Base-by-base conservation (phyloP, 2,329 filamentous ascomycete species). In the Blastomyces gilchristii region DNA sequence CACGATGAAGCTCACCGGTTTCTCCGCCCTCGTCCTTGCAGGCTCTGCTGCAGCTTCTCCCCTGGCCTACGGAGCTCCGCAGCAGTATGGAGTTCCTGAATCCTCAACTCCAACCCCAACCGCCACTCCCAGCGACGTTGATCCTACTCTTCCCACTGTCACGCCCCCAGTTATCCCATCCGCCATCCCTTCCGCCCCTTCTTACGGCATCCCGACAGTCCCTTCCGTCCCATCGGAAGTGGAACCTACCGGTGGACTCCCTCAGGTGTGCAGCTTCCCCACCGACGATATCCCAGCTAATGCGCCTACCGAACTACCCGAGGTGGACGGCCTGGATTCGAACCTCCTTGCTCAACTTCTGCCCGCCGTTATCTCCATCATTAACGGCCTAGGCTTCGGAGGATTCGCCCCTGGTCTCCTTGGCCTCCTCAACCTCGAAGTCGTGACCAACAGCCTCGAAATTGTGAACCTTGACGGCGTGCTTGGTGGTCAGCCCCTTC, bases 21-120 rank as follows among this genome's bases (percentile, higher is more conserved):
- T 57, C 18, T 57, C 53, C 14, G 53, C 53, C 18, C 53, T 57
- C 25, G 53, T 57, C 12, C 53, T 57, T n/a, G 53, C 31, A 2
- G 53, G 53, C 53, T 57, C 28, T 57, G 53, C 53, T 57, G 53
- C 53, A 9, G 53, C 53, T 9, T 57, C 53, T 37, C 53, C 53
- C 14, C 9, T 57, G 9, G 53, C 34, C 37, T 25, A 57, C 22
- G 31, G n/a, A 4, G 53, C 3, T n/a, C 8, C 9, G 18, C 49
- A 3, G 22, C 3, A 28, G 22, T 52, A 52, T 52, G 49, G 25
- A 52, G 49, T 31, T 28, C 22, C 49, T 16, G 11, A 14, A 14
- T 12, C 22, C 0, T 14, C 22, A 52, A 28, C 25, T 52, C 22
- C 49, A 28, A 52, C 49, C 22, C 49, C 49, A 52, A 7, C 49